Evolutionary conservation across 305 asterid genomes (phyloP), one percentile per base, ranked within the genome.

Genomic region (Petunia hybrid): DNA sequence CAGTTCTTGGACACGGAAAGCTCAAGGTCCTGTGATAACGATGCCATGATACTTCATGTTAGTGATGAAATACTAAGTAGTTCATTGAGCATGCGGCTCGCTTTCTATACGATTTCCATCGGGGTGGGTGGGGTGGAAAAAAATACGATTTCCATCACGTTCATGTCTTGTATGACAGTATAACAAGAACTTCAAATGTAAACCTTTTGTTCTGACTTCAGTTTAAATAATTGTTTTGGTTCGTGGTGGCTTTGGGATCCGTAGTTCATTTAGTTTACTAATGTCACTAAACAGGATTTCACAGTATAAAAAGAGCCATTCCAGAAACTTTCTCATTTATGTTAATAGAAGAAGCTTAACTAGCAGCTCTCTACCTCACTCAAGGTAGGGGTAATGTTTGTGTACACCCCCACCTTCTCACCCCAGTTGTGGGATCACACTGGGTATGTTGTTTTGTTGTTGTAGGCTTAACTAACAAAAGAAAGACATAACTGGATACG

Each of bases 301-400:
- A 67, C 38, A 67, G n/a, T 40, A 66, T 40, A 36, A 6, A 36
- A 6, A 67, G 53, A 67, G 53, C 74, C 74, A 40, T 67, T 67
- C 48, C 5, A 6, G 74, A 67, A 6, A 39, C 14, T 39, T 66
- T 66, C 53, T 67, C 53, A 67, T 67, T 67, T 41, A 12, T 41
- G 40, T 67, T 51, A 14, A 67, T 35, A 46, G 43, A 46, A 70
- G 60, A n/a, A n/a, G n/a, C n/a, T n/a, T n/a, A n/a, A n/a, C n/a
- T n/a, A n/a, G n/a, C n/a, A n/a, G n/a, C n/a, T n/a, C n/a, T n/a
- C n/a, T n/a, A n/a, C n/a, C n/a, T n/a, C n/a, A n/a, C n/a, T n/a
- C n/a, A n/a, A n/a, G n/a, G n/a, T n/a, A n/a, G n/a, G n/a, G n/a
- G n/a, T n/a, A n/a, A n/a, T n/a, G n/a, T n/a, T n/a, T n/a, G n/a